phyloP scores from a whole-genome alignment of 2,329 filamentous ascomycete species.

The Magnaporthiopsis incrustans region DNA sequence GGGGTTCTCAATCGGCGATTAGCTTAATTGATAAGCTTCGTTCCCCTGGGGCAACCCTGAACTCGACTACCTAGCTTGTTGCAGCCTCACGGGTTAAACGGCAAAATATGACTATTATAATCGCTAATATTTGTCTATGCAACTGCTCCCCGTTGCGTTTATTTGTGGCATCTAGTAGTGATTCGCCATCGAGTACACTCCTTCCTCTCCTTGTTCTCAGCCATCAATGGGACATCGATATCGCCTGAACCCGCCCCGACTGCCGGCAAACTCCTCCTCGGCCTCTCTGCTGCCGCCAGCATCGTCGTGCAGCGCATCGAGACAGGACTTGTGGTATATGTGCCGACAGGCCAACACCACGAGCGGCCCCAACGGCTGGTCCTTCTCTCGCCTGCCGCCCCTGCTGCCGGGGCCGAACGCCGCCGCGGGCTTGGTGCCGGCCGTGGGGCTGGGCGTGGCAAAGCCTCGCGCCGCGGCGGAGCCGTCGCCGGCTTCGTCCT shows the following conservation, averaged over 20 bases:
- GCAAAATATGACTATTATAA: not conserved
- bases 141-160: not conserved
- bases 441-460: constrained; percentile 2
- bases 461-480: constrained; percentile 15
- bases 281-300: not conserved
- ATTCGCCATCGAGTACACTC: not conserved
- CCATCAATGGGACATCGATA: not conserved
- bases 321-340: constrained; percentile 60
- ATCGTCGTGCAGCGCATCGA: constrained; percentile 52
- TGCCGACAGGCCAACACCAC: constrained; percentile 64
- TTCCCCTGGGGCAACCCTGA: not conserved
- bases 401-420: constrained; percentile 21
- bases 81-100: not conserved
- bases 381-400: constrained; percentile 19
- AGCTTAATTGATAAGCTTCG: too few species aligned
- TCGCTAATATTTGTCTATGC: not conserved
- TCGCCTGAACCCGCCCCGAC: not conserved
- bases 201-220: not conserved
- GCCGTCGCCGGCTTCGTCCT: constrained; percentile 26
- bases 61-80: not conserved
- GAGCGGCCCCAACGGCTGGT: constrained; percentile 53
- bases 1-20: too few species aligned
- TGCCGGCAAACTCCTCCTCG: not conserved
- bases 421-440: not conserved
- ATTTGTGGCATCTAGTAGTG: not conserved